Evolutionary conservation across 441 rosid species (phyloP).

Genomic region (Metrosideros polymorpha): DNA sequence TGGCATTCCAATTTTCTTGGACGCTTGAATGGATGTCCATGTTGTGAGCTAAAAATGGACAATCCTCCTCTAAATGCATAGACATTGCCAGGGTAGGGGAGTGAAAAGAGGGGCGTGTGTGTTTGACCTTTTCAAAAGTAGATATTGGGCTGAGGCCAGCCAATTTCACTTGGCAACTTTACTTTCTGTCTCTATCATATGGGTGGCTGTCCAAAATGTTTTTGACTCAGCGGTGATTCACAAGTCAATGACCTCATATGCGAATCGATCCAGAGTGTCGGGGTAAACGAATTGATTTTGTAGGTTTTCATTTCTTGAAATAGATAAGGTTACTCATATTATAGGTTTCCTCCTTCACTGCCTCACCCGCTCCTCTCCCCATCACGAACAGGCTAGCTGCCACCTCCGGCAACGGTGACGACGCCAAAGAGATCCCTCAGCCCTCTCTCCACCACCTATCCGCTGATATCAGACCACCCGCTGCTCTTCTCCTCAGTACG

Average conservation of each 20-base stretch:
- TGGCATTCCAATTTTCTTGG: neutral
- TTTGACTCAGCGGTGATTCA: neutral
- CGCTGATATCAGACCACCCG: neutral
- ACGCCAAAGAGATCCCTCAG: neutral
- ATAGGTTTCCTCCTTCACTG: neutral
- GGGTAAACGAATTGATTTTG: neutral
- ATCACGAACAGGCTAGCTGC: neutral
- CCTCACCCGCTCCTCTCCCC: neutral
- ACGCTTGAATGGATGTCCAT: neutral
- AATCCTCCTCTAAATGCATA: neutral
- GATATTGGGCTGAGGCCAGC: neutral
- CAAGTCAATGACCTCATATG: neutral
- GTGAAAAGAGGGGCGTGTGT: neutral
- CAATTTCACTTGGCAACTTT: neutral
- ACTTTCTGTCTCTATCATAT: neutral
- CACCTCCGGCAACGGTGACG: neutral
- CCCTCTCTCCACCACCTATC: neutral
- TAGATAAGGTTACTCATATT: neutral
- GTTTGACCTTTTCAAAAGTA: neutral
- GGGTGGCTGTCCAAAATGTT: neutral
- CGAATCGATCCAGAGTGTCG: neutral
- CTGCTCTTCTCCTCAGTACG: neutral
- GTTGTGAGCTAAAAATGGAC: neutral
- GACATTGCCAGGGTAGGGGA: neutral
- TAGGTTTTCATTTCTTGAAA: neutral